Base-by-base conservation (phyloP, 73 alveolate species). In the Symbiodinium pilosum region DNA sequence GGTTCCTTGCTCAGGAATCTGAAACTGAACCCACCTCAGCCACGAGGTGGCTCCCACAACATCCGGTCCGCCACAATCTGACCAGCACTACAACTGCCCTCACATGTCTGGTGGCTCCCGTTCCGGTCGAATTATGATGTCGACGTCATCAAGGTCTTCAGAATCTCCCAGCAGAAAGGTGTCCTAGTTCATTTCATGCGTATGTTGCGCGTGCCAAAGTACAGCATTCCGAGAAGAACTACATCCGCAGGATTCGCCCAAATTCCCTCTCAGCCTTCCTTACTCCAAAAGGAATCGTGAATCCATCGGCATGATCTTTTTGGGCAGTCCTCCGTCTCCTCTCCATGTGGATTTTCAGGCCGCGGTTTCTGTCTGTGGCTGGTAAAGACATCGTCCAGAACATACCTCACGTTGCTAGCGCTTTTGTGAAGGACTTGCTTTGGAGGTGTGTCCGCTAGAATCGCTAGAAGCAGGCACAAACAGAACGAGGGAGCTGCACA, bases 351-450 rank as follows among this genome's bases (percentile, higher is more conserved):
- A 30, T 91, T 91, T 42, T 64, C 96, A 9, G 96, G 96, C 40
- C 96, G 96, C 8, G 96, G 96, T 87, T 43, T 68, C 77, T 91
- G 96, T 40, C 96, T 47, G 51, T 81, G 83, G 88, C 96, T 91
- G 2, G 26, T 42, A 43, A 30, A 40, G 1, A 69, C 81, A n/a
- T 64, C 87, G 11, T 91, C 96, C 87, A 91, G 52, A 12, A 91
- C 43, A 28, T 91, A 85, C 96, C 96, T 91, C 44, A 47, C 32
- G 32, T n/a, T 36, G 87, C 81, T 2, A 26, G 81, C 73, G 3
- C 73, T 54, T 26, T 54, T 30, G 26, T 30, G 30, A n/a, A 54
- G 26, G 73, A 54, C 32, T 26, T 24, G 73, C 34, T 54, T n/a
- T 54, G 73, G 32, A 54, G 24, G 34, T 24, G 26, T 54, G 20